Percentiles rank a stretch among this genome's conserved stretches.
Evolutionary conservation across 148 eudicot genomes (phyloP).

Genomic region (Rhododendron vialii): DNA sequence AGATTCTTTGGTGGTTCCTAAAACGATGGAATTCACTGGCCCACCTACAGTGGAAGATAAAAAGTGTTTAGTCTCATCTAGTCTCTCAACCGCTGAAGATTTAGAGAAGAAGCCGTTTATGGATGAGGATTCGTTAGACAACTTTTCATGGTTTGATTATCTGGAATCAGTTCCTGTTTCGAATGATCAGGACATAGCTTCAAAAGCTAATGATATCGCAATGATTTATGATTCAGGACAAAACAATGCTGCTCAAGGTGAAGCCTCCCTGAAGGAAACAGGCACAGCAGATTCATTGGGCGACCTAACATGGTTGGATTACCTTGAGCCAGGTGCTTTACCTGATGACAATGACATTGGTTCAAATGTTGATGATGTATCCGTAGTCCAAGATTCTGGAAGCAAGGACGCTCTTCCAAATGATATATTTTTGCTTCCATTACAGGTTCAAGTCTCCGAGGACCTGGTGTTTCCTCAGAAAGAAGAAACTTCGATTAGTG

Average conservation of each 20-base stretch:
- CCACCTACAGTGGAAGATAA: slow-evolving; percentile 21
- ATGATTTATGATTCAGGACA: slow-evolving; percentile 2
- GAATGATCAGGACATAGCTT: slow-evolving; percentile 16
- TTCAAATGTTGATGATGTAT: slow-evolving; percentile 15
- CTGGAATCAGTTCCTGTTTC: slow-evolving; percentile 23
- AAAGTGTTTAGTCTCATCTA: slow-evolving; percentile 22
- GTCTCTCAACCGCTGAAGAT: slow-evolving; percentile 19
- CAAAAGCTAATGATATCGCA: slow-evolving; percentile 5
- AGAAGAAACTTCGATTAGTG: slow-evolving; percentile 21
- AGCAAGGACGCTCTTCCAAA: slow-evolving; percentile 21
- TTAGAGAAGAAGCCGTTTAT: slow-evolving; percentile 11
- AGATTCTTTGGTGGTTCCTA: slow-evolving; percentile 16
- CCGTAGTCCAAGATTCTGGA: slow-evolving; percentile 21
- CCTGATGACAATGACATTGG: slow-evolving; percentile 19
- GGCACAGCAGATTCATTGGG: slow-evolving; percentile 5
- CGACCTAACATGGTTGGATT: slow-evolving; percentile 31
- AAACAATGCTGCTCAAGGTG: slow-evolving; percentile 14
- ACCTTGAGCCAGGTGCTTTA: slow-evolving; percentile 24
- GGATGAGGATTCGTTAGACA: slow-evolving; percentile 8
- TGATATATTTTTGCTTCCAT: slow-evolving; percentile 12
- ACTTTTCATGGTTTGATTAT: slow-evolving; percentile 37
- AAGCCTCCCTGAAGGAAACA: slow-evolving; percentile 4
- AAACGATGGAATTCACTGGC: slow-evolving; percentile 18
- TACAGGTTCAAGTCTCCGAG: not conserved
- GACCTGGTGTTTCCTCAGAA: not conserved